Base-by-base conservation (phyloP, 2,329 filamentous ascomycete species). In the Hirsutella thompsonii region DNA sequence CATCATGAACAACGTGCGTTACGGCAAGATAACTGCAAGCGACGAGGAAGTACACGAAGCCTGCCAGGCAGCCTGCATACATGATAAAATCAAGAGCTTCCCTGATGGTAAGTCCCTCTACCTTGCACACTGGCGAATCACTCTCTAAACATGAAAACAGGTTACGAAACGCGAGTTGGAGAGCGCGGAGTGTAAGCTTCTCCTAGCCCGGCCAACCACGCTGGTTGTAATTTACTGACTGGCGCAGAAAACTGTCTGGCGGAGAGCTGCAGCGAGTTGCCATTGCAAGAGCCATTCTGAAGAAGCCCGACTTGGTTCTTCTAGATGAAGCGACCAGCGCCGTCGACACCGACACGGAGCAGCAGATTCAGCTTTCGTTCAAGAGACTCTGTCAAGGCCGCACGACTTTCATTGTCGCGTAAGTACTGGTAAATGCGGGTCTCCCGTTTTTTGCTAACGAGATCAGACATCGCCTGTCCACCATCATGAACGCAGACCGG, bases 281-380 rank as follows among this genome's bases (percentile, higher is more conserved):
- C 5, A 82, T 82, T 53, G 79, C 79, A 8, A 74, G 83, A 20
- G 81, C 83, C 1, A 72, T 90, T 37, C 64, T 89, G 47, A 84
- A 85, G 58, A 72, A 74, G 44, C 83, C 84, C 0, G 78, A 84
- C 42, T 79, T 89, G 44, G 76, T 90, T 9, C 69, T 90, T 32
- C 69, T 90, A 1, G 84, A 90, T 48, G 84, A 89, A 57, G 80
- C 84, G 1, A 88, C 86, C 4, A 86, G 81, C 30, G 79, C 83
- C 6, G 79, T 90, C 43, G 79, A 86, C 45, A 80, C 79, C 0
- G 74, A 79, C 28, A 82, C 77, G 2, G 79, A 83, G 55, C 73
- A 76, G 42, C 73, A 76, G 48, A 82, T 82, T 36, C 79, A 82
- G 49, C 64, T 72, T 26, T 79, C 78, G 0, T 69, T 83, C 40